Percentiles rank a stretch among this genome's conserved stretches.
These are phyloP conservation scores for Petunia axillaris DNA, from an alignment of 257 asterid genomes.

Conservation along the genomic window DNA sequence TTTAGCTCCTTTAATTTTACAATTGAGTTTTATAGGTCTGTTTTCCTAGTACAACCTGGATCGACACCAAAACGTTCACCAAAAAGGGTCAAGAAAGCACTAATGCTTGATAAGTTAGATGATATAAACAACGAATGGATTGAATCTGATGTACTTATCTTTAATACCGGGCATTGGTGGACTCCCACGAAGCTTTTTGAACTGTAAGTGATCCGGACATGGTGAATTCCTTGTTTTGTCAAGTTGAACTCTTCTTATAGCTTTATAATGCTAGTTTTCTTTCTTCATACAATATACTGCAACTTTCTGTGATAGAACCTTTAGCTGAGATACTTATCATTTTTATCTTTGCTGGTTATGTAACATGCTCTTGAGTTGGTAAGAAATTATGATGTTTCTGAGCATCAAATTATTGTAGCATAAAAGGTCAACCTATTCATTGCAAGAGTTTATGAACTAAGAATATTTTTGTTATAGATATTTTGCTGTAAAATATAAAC, in stretches of 20 bases:
- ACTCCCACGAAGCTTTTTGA: slow-evolving; percentile 75
- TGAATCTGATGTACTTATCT: slow-evolving; percentile 78
- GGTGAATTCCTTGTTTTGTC: slow-evolving; percentile 1
- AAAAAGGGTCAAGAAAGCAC: slow-evolving; percentile 69
- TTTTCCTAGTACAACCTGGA: slow-evolving; percentile 82
- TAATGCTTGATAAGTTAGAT: slow-evolving; percentile 76
- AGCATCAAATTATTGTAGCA: not conserved
- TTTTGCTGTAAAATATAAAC: no score
- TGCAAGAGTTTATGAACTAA: no score
- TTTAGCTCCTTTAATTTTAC: slow-evolving; percentile 56
- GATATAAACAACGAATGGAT: slow-evolving; percentile 75
- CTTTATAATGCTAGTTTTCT: not conserved
- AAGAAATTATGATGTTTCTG: not conserved
- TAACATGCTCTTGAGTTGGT: not conserved
- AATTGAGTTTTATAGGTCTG: slow-evolving; percentile 84
- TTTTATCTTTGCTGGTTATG: not conserved
- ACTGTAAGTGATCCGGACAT: slow-evolving; percentile 55
- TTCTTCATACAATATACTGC: not conserved
- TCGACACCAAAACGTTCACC: slow-evolving; percentile 71
- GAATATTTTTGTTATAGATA: no score
- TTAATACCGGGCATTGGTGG: slow-evolving; percentile 99
- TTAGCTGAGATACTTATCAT: not conserved
- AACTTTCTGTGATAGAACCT: not conserved
- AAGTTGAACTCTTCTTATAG: not conserved
- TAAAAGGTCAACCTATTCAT: not conserved